Base-by-base conservation (phyloP, 352 stramenopile genomes). In the Phytophthora sojae region DNA sequence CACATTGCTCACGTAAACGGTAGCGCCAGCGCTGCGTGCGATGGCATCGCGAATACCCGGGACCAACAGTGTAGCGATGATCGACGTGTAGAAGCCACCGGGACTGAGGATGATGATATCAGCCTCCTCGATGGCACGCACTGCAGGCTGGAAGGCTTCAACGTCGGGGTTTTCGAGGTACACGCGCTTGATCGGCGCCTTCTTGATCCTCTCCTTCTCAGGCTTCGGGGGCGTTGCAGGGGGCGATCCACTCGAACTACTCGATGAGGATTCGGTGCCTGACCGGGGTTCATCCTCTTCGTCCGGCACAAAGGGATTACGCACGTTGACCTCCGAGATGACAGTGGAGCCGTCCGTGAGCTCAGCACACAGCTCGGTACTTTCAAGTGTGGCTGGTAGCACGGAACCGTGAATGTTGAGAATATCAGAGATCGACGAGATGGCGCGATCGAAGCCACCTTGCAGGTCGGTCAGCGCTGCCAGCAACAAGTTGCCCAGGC, bases 1-100 rank as follows among this genome's bases (percentile, higher is more conserved):
- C 39, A 96, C 87, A 54, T 96, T 96, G 79, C 87, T 95, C 58
- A 96, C 87, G 70, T 96, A 96, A 11, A 96, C 89, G 0, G 83
- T 93, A 19, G 87, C 86, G 12, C 87, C 89, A 0, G 75, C 67
- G 42, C 86, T 92, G 29, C 85, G 75, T 26, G 65, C 70, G 57
- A 96, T 96, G 44, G 89, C 87, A 49, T 95, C 89, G 3, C 88
- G 88, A 55, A 96, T 94, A 11, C 89, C 89, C 25, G 89, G 89
- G 2, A 95, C 89, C 6, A 96, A 69, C 19, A 96, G 70, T 17
- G 87, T 89, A 14, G 87, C 76, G 60, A 95, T 93, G 52, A 96
- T 96, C 12, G 89, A 96, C 52, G 89, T 95, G 76, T 95, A 96
- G 59, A 96, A 96, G 9, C 86, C 89, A 1, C 89, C 89, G 19